Evolutionary conservation across 202 grass and related monocot species (phyloP), one percentile per base, ranked within the genome.

Genomic region (Brachypodium distachyon): DNA sequence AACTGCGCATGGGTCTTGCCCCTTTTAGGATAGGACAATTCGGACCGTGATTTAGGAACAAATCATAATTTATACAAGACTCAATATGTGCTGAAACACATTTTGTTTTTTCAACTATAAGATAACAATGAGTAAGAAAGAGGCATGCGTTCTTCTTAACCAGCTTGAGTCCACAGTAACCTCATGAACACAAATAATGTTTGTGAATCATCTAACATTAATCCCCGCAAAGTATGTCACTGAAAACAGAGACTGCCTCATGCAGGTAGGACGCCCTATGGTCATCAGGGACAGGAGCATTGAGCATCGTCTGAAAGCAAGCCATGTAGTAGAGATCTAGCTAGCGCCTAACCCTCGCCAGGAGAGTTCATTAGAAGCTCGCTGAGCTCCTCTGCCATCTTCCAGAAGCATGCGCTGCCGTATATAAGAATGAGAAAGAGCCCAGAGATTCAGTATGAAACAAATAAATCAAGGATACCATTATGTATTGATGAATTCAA

Each of bases 321-420:
- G 21, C 69, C 95, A 98, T 92, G 61, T 79, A n/a, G n/a, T n/a
- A 76, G 67, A 90, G 77, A 34, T 77, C 23, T 18, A n/a, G n/a
- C n/a, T n/a, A 80, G 54, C 4, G 73, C 23, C 3, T 71, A 73
- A 27, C 65, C 74, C 65, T 74, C 46, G 2, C 72, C 69, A 13
- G 82, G 91, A 21, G 55, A 66, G 25, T 88, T 81, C 22, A 86
- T 48, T 32, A 98, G 46, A 60, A 98, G 76, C 40, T 26, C 69
- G 1, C 85, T 92, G 9, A 98, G 87, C 55, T 94, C 95, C 41
- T 88, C 86, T 39, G 89, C 53, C 91, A 98, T 98, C 67, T 98
- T 98, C 0, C 89, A 87, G 80, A 82, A 98, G 75, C 87, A 86
- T 67, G 70, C 91, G 82, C 95, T 94, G 87, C 42, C 31, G 36